Conservation (phyloP, 257 asterid genomes). For the Dorcoceras hygrometricum region DNA sequence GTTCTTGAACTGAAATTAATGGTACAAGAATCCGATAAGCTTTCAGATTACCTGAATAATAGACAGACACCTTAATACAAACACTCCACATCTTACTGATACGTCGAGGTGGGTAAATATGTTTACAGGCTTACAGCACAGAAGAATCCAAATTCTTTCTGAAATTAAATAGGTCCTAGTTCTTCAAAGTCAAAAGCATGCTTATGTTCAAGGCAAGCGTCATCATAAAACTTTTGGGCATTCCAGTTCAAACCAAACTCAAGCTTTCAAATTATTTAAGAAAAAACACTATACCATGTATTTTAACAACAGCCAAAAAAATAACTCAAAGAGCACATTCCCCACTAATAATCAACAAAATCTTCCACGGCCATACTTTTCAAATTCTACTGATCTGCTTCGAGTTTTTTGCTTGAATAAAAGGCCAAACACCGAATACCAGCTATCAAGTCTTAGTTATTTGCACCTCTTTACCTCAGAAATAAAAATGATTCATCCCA, state of each 20-base stretch:
- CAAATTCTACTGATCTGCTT: too few species aligned
- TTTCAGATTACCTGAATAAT: conserved; percentile 34
- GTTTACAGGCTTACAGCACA: neutral
- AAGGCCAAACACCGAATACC: too few species aligned
- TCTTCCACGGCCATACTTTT: too few species aligned
- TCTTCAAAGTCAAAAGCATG: neutral
- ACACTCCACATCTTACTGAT: neutral
- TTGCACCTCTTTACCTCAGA: neutral
- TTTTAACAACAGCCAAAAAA: neutral
- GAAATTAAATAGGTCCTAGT: neutral
- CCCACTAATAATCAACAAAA: neutral
- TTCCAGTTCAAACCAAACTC: neutral
- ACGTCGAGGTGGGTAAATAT: neutral
- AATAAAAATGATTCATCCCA: neutral
- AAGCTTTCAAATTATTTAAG: neutral
- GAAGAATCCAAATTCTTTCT: neutral
- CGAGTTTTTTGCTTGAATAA: too few species aligned
- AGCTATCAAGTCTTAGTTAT: too few species aligned
- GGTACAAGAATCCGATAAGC: conserved; percentile 9
- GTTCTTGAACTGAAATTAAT: conserved; percentile 25
- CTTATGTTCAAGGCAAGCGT: neutral
- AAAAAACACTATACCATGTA: neutral
- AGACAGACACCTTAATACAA: conserved; percentile 8
- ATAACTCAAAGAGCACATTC: neutral
- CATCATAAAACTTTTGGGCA: neutral